Evolutionary conservation across 371 early-diverging fungal genomes (phyloP), one percentile per base, ranked within the genome.

Genomic region (Lichtheimia hyalospora): DNA sequence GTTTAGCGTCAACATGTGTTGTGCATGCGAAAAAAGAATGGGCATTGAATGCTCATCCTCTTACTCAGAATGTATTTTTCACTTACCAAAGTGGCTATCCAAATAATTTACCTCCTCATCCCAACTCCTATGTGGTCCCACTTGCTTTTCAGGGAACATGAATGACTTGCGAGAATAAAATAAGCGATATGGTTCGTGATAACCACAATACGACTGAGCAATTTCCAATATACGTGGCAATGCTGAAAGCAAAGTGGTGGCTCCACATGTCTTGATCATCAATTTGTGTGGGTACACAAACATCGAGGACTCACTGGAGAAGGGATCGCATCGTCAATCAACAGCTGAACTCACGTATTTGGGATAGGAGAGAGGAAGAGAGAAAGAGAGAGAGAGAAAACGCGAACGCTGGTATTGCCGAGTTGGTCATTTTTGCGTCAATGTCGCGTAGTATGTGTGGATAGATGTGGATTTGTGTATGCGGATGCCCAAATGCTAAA

Each of bases 231-330:
- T 85, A 50, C 87, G 82, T 48, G 92, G 89, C 44, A 97, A 66
- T 23, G 96, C 91, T 61, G 88, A 79, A 67, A 97, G 77, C 39
- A 96, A 77, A 1, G 96, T 96, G 20, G 97, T 96, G 3, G 96
- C 95, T 23, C 97, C 97, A 77, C 97, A 97, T 3, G 97, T 97
- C 79, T 97, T 97, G 61, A 97, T 78, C 56, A 97, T 92, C 46
- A 97, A 64, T 62, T 93, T 92, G 84, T 95, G 91, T 21, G 90
- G 88, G 70, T 94, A 96, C 41, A 97, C 94, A 78, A 97, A 97
- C 89, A 97, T 89, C 53, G 96, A 95, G 18, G 94, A 93, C 81
- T 97, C 97, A 71, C 91, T 86, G 56, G 24, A 50, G 13, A 49
- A 16, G 40, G 42, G 42, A 28, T 52, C 67, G 62, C 54, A 62